Evolutionary conservation across 208 protist species (phyloP), one percentile per base, ranked within the genome.

Genomic region (Phytomonas francai): DNA sequence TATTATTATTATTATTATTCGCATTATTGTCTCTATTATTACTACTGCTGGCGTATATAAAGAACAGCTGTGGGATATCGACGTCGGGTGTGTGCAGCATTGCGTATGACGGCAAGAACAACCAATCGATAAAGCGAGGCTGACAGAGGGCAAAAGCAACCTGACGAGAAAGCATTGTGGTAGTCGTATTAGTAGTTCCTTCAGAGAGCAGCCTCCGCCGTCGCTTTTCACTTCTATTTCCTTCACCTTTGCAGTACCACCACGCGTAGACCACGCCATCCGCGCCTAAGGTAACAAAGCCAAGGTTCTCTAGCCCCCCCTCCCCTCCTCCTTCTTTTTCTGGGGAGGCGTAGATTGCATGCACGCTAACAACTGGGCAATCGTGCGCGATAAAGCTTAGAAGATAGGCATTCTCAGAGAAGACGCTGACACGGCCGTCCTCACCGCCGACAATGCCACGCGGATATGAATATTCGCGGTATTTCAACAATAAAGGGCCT

Each of bases 361-460:
- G 63, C 54, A 88, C 84, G 27, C 68, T 67, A n/a, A 70, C 61
- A 30, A 95, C 76, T 0, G 86, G 73, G 29, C 74, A 69, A 63
- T 91, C 78, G 64, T 92, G 83, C 12, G 87, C 89, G 8, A 83
- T 72, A 54, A 92, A 95, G 39, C 82, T 79, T 63, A 88, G 80
- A 36, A 80, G 78, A 71, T 89, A 95, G 39, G 81, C 69, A 16
- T 69, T 56, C 59, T 91, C 87, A 0, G 85, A 87, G 70, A 95
- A 92, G 27, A 91, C 65, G 68, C 76, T 80, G 9, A 95, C 85
- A n/a, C 85, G 79, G 3, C 89, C 89, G 63, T 95, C 81, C 56
- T 73, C 85, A 62, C 67, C 68, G 3, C 89, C 89, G 0, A 95
- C 87, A 6, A 91, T 67, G 19, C 86, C 89, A 19, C 89, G 82